Evolutionary conservation across 2,329 filamentous ascomycete species (phyloP).

Genomic region (Metarhizium anisopliae): DNA sequence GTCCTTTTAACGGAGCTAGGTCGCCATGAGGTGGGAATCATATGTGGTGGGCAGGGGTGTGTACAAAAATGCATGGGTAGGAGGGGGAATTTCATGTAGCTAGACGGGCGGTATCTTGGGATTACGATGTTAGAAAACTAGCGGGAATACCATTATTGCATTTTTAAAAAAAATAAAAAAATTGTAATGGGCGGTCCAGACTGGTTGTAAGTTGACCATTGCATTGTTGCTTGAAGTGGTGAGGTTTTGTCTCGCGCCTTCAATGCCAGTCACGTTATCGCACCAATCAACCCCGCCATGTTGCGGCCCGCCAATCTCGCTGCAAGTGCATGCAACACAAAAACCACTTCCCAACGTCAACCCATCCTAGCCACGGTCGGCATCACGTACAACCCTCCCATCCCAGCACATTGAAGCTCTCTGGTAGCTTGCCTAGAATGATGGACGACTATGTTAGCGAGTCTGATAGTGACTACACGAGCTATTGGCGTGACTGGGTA

Average conservation of each 20-base stretch:
- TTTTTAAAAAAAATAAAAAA: not conserved
- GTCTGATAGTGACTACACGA: conserved; percentile 97
- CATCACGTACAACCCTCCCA: conserved; percentile 4
- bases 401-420: not conserved
- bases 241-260: too few relatives aligned
- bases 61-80: not conserved
- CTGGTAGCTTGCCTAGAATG: conserved; percentile 16
- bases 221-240: too few relatives aligned
- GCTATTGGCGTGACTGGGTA: conserved; percentile 99
- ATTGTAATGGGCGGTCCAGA: too few relatives aligned
- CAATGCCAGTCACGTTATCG: conserved; percentile 8
- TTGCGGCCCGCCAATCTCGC: not conserved
- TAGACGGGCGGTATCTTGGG: not conserved
- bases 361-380: not conserved
- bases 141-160: not conserved
- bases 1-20: conserved; percentile 11
- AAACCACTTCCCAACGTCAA: not conserved
- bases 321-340: not conserved
- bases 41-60: not conserved
- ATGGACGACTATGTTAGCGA: conserved; percentile 99
- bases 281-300: not conserved
- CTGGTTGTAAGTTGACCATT: too few relatives aligned
- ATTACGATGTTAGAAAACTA: not conserved
- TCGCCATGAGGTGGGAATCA: not conserved
- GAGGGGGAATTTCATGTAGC: not conserved